These are phyloP conservation scores for Diaporthe helianthi DNA, from an alignment of 2,329 filamentous ascomycete genomes.

Conservation along the genomic window DNA sequence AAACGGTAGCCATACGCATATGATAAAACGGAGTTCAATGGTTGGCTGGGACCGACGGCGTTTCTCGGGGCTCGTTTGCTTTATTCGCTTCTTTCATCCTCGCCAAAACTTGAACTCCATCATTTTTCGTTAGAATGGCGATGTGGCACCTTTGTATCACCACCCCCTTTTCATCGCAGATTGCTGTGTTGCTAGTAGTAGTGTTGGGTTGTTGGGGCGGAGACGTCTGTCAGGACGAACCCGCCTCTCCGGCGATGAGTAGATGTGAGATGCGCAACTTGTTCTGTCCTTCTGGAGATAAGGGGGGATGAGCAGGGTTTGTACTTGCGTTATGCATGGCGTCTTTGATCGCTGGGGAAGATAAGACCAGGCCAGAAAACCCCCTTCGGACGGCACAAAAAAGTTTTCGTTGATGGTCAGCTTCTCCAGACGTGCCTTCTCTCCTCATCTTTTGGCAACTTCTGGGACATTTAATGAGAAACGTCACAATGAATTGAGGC, in stretches of 20 bases:
- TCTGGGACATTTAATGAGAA: conserved; percentile 11
- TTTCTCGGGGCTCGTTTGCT: neutral
- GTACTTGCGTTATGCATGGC: conserved; percentile 1
- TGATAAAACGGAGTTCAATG: conserved; percentile 20
- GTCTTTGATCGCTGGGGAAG: neutral
- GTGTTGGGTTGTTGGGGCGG: neutral
- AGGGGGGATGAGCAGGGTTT: neutral
- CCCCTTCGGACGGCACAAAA: neutral
- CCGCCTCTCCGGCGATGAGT: neutral
- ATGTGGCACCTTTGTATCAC: neutral
- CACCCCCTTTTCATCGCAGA: neutral
- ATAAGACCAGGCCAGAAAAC: conserved; percentile 1
- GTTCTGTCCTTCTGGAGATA: neutral
- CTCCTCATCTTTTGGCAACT: conserved; percentile 1
- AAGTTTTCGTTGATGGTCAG: conserved; percentile 2
- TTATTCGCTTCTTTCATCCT: neutral
- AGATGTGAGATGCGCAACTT: neutral
- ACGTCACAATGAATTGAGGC: neutral
- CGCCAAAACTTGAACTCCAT: neutral
- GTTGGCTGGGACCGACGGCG: conserved; percentile 7
- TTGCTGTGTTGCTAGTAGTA: conserved; percentile 12
- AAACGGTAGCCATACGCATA: conserved; percentile 22
- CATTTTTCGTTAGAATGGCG: neutral
- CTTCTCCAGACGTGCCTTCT: neutral
- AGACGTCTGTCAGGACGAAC: neutral